Evolutionary conservation across 352 stramenopile genomes (phyloP).

Genomic region (Globisporangium lucens): DNA sequence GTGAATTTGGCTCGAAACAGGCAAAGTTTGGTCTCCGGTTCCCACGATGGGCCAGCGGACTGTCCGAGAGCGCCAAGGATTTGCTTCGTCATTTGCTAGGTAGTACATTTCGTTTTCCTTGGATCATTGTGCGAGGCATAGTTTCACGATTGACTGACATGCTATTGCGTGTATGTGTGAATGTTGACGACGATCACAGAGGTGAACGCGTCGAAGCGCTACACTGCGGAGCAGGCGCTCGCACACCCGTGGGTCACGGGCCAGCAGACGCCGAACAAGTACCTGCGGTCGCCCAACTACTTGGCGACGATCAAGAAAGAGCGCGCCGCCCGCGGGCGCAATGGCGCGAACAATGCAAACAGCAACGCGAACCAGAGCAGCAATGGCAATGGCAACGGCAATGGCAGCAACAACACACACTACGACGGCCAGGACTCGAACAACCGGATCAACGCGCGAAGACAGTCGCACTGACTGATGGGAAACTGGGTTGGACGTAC

Average conservation of each 20-base stretch:
- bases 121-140: neutral
- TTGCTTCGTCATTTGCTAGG: constrained; percentile 76
- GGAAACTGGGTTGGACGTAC: neutral
- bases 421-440: constrained; percentile 16
- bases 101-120: constrained; percentile 28
- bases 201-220: constrained; percentile 75
- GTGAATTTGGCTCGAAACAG: constrained; percentile 19
- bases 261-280: constrained; percentile 84
- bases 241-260: constrained; percentile 86
- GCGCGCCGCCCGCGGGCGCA: constrained; percentile 25
- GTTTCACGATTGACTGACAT: constrained; percentile 6
- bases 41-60: constrained; percentile 88
- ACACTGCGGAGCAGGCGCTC: constrained; percentile 77
- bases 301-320: constrained; percentile 80
- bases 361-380: constrained; percentile 24
- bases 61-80: constrained; percentile 86
- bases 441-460: constrained; percentile 40
- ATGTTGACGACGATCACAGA: constrained; percentile 30
- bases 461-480: constrained; percentile 55
- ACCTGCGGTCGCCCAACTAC: constrained; percentile 85
- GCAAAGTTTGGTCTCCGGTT: constrained; percentile 95
- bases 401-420: neutral
- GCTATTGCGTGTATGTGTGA: neutral
- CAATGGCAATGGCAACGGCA: constrained; percentile 6
- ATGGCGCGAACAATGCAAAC: neutral